Conservation (phyloP, 1,139 yeast species). For the Debaryomyces subglobosus region DNA sequence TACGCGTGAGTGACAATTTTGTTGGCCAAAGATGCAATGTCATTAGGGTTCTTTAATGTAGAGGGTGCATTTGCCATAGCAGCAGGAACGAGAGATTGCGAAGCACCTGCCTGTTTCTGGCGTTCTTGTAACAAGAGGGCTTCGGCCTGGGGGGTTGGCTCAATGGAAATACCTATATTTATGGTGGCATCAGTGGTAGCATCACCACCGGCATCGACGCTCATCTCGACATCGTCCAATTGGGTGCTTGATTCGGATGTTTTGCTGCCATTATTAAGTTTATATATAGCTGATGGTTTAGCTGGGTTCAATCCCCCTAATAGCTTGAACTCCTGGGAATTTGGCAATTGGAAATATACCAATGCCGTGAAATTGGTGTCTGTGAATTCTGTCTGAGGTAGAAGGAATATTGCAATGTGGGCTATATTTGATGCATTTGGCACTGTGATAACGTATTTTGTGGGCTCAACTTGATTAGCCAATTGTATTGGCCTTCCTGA, state of each 20-base stretch:
- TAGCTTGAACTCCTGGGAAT: slow-evolving; percentile 65
- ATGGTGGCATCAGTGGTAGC: slow-evolving; percentile 46
- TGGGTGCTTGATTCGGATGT: slow-evolving; percentile 19
- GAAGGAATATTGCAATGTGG: slow-evolving; percentile 72
- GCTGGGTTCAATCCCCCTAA: slow-evolving; percentile 73
- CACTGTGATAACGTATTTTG: slow-evolving; percentile 62
- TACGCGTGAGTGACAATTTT: slow-evolving; percentile 91
- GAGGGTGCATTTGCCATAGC: slow-evolving; percentile 12
- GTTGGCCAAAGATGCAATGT: slow-evolving; percentile 65
- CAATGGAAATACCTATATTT: slow-evolving; percentile 86
- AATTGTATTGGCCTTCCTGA: slow-evolving; percentile 59
- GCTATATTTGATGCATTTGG: slow-evolving; percentile 67
- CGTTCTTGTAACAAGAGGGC: slow-evolving; percentile 44
- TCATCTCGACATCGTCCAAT: slow-evolving; percentile 30
- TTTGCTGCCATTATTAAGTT: slow-evolving; percentile 53
- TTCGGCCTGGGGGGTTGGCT: slow-evolving; percentile 67
- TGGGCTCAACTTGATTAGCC: slow-evolving; percentile 64
- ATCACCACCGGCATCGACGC: slow-evolving; percentile 37
- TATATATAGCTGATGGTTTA: slow-evolving; percentile 92
- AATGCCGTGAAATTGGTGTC: slow-evolving; percentile 79
- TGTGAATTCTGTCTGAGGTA: slow-evolving; percentile 65
- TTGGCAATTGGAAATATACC: slow-evolving; percentile 85
- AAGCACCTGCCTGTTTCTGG: slow-evolving; percentile 25
- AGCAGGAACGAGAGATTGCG: slow-evolving; percentile 25
- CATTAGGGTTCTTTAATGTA: slow-evolving; percentile 25